Evolutionary conservation across 768 basidiomycete species (phyloP).

Genomic region (Auricularia sp.): DNA sequence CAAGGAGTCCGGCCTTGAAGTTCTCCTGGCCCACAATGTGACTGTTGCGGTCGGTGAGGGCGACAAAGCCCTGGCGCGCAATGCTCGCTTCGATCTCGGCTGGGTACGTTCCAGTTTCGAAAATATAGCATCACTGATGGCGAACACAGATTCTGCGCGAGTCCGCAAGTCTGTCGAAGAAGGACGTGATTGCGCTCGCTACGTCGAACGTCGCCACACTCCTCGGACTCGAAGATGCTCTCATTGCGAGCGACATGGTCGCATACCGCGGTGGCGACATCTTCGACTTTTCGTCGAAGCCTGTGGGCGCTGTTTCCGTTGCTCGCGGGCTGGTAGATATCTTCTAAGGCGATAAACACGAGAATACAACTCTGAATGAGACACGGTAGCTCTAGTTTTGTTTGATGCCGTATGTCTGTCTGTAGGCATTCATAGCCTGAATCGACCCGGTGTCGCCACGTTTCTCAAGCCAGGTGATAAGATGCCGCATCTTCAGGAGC

Average conservation of each 20-base stretch:
- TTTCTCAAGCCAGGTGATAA: constrained; percentile 74
- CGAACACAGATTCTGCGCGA: constrained; percentile 9
- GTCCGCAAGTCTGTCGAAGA: constrained; percentile 17
- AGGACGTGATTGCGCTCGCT: constrained; percentile 23
- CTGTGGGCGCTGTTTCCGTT: constrained; percentile 3
- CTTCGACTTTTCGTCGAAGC: constrained; percentile 13
- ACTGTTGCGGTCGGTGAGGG: constrained; percentile 14
- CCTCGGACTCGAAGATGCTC: constrained; percentile 19
- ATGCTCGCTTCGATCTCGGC: constrained; percentile 13
- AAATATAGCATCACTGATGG: constrained; percentile 18
- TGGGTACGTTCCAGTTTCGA: constrained; percentile 15
- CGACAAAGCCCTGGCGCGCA: constrained; percentile 25
- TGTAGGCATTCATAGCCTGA: constrained; percentile 65
- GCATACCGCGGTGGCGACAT: constrained; percentile 22
- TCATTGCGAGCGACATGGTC: constrained; percentile 21
- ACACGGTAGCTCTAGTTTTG: not conserved
- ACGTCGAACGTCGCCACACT: constrained; percentile 27
- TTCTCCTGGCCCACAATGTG: constrained; percentile 25
- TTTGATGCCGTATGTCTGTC: constrained; percentile 53
- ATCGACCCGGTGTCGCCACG: constrained; percentile 56
- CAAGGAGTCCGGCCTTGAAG: constrained; percentile 18
- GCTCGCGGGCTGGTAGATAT: not conserved
- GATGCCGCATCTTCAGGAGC: constrained; percentile 75
- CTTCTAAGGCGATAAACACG: not conserved
- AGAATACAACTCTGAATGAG: not conserved